Conservation (phyloP, 352 stramenopile genomes). For the Phytophthora hibernalis region DNA sequence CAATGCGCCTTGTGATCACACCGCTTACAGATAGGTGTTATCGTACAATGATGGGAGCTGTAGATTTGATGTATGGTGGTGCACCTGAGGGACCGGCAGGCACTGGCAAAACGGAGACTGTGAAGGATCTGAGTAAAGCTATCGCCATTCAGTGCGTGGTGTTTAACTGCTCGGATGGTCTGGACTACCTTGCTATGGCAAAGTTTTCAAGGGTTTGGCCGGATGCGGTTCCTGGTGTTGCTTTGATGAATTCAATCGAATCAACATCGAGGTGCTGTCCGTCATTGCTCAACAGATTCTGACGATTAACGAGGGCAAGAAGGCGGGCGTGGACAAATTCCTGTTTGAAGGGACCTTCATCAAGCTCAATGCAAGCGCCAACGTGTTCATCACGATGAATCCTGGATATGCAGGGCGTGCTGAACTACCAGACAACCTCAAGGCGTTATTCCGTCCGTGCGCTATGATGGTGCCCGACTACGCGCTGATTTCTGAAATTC, state of each 20-base stretch:
- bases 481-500: slow-evolving; percentile 94
- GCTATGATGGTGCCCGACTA: slow-evolving; percentile 98
- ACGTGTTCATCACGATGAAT: slow-evolving; percentile 97
- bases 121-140: slow-evolving; percentile 95
- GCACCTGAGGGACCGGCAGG: slow-evolving; percentile 94
- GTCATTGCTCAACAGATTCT: slow-evolving; percentile 96
- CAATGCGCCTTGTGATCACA: slow-evolving; percentile 94
- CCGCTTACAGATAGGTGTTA: slow-evolving; percentile 95
- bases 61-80: slow-evolving; percentile 93
- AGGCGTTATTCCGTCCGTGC: slow-evolving; percentile 93
- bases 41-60: slow-evolving; percentile 94
- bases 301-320: slow-evolving; percentile 93
- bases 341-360: slow-evolving; percentile 95
- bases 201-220: slow-evolving; percentile 97
- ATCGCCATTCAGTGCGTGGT: slow-evolving; percentile 96
- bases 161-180: slow-evolving; percentile 93
- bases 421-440: slow-evolving; percentile 95
- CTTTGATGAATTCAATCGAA: slow-evolving; percentile 97
- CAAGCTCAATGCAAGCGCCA: slow-evolving; percentile 92
- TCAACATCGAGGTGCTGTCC: slow-evolving; percentile 95
- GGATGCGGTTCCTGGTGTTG: slow-evolving; percentile 94
- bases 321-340: slow-evolving; percentile 91
- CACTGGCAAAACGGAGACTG: slow-evolving; percentile 95
- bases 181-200: slow-evolving; percentile 95
- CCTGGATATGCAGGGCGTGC: slow-evolving; percentile 95